phyloP scores from a whole-genome alignment of 2,329 filamentous ascomycete genomes.

The Fusarium coicis region DNA sequence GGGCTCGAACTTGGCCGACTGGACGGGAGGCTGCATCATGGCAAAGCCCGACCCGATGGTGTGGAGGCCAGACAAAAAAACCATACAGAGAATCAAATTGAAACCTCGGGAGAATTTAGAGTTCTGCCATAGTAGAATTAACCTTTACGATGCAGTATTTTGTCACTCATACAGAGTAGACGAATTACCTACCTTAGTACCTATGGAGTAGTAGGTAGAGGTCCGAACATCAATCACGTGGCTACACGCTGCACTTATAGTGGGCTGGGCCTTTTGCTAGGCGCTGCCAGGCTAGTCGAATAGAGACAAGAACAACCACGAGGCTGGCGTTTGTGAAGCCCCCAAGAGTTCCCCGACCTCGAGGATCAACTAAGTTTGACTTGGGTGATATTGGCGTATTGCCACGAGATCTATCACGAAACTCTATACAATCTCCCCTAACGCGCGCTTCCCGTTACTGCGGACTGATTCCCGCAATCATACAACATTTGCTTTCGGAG shows the following conservation, averaged over 20 bases:
- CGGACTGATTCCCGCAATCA: neutral
- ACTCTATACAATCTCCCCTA: neutral
- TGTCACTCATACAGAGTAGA: neutral
- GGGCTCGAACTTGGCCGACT: conserved; percentile 2
- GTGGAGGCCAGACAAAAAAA: neutral
- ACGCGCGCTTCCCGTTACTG: conserved; percentile 14
- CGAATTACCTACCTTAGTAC: too few species aligned
- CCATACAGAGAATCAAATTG: neutral
- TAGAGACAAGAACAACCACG: conserved; percentile 6
- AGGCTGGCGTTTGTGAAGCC: conserved; percentile 34
- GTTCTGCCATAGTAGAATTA: neutral
- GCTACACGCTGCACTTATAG: conserved; percentile 35
- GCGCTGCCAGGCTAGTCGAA: neutral
- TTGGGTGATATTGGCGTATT: conserved; percentile 12
- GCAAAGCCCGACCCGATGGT: neutral
- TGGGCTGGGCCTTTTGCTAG: neutral
- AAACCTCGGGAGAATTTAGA: neutral
- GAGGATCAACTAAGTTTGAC: conserved; percentile 10
- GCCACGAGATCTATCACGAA: conserved; percentile 20
- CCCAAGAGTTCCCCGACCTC: conserved; percentile 10
- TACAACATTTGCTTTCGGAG: neutral
- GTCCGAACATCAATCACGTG: conserved; percentile 40
- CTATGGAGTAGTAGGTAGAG: neutral
- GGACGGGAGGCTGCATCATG: conserved; percentile 1
- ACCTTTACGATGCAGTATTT: neutral